Percentiles rank a stretch among this genome's conserved stretches.
These are phyloP conservation scores for Primulina tabacum DNA, from an alignment of 257 asterid genomes.

Conservation along the genomic window DNA sequence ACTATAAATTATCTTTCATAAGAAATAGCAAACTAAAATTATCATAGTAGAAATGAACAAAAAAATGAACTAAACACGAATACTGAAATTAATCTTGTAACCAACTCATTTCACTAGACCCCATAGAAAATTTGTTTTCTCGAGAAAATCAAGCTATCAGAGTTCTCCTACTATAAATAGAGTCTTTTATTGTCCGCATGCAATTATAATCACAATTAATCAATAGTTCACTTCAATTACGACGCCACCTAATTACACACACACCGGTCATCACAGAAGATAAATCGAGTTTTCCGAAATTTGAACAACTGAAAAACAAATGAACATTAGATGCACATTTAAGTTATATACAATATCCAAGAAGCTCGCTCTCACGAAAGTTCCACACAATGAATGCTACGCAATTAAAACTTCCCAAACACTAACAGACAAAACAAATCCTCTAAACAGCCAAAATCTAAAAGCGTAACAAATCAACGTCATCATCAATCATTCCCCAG, in stretches of 20 bases:
- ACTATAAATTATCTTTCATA: background rate
- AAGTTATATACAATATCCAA: background rate
- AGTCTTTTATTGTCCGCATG: background rate
- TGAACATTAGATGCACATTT: background rate
- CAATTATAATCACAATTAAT: background rate
- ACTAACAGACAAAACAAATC: conserved; percentile 7
- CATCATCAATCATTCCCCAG: conserved; percentile 10
- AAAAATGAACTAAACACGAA: background rate
- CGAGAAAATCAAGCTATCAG: background rate
- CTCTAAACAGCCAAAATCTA: conserved; percentile 9
- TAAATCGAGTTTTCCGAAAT: background rate
- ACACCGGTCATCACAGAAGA: background rate
- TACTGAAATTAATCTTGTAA: conserved; percentile 7
- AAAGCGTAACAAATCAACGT: conserved; percentile 4
- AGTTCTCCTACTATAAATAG: background rate
- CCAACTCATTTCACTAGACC: background rate
- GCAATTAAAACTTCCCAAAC: conserved; percentile 27
- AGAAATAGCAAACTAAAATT: background rate
- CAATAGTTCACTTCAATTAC: background rate
- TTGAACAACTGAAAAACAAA: background rate
- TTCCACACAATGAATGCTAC: conserved; percentile 4
- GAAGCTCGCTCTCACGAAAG: background rate
- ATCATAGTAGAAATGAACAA: too few relatives aligned
- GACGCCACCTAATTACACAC: background rate
- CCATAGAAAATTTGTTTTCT: background rate